Conservation (phyloP, 169 alveolate species). For the Theileria parva region DNA sequence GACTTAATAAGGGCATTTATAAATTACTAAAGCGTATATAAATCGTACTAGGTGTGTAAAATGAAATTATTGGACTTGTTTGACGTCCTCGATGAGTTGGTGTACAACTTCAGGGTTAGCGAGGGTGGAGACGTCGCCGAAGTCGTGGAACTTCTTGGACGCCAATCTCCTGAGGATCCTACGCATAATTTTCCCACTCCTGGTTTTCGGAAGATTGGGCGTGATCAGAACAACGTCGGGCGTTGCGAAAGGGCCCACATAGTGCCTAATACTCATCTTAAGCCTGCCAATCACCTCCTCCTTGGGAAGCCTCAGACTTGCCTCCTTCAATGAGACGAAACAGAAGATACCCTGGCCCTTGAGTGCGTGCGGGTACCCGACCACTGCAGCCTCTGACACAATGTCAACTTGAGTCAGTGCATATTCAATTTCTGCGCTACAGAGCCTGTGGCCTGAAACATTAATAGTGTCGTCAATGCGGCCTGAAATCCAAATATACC, state of each 20-base stretch:
- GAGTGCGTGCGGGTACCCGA: slow-evolving; percentile 89
- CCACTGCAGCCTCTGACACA: slow-evolving; percentile 91
- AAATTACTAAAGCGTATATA: not conserved
- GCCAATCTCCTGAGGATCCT: slow-evolving; percentile 90
- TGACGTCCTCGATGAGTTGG: slow-evolving; percentile 50
- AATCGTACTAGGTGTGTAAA: not conserved
- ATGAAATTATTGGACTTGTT: slow-evolving; percentile 11
- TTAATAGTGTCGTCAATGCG: slow-evolving; percentile 95
- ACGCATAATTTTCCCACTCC: slow-evolving; percentile 92
- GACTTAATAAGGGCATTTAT: too few relatives aligned
- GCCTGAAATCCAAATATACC: slow-evolving; percentile 93
- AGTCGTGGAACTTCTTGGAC: slow-evolving; percentile 72
- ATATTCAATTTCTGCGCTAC: slow-evolving; percentile 92
- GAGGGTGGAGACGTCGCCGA: slow-evolving; percentile 83
- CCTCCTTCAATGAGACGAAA: slow-evolving; percentile 81
- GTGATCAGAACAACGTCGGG: slow-evolving; percentile 87
- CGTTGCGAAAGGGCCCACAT: slow-evolving; percentile 91
- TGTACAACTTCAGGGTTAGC: slow-evolving; percentile 83
- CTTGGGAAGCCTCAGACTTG: slow-evolving; percentile 1
- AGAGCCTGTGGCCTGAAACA: slow-evolving; percentile 90
- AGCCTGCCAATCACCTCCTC: slow-evolving; percentile 30
- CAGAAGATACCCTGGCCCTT: slow-evolving; percentile 92
- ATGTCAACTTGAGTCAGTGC: slow-evolving; percentile 84
- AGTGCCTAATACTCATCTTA: slow-evolving; percentile 29
- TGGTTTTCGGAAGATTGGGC: slow-evolving; percentile 89